Conservation (phyloP, 345 rosid genomes). For the Hypericum perforatum region DNA sequence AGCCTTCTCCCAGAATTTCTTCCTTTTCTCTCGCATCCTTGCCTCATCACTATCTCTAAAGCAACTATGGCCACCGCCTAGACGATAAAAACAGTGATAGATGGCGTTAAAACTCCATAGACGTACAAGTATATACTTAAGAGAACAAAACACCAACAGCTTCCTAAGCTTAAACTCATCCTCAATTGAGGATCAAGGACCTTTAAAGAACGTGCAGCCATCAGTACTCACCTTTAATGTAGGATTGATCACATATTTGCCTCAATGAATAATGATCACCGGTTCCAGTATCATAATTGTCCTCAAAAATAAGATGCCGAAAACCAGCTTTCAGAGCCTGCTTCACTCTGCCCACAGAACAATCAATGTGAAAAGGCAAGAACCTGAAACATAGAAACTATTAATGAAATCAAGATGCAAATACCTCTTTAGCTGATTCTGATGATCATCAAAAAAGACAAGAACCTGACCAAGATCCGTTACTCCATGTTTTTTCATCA, state of each 20-base stretch:
- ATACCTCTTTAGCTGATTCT: conserved; percentile 90
- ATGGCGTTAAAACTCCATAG: background rate
- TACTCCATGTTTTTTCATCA: conserved; percentile 56
- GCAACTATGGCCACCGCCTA: conserved; percentile 99
- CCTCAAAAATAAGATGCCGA: conserved; percentile 88
- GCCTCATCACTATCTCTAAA: conserved; percentile 86
- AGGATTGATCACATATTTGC: conserved; percentile 91
- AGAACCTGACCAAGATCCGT: conserved; percentile 55
- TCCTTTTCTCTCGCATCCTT: conserved; percentile 64
- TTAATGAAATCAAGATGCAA: background rate
- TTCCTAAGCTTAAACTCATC: too few species aligned
- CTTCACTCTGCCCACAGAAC: conserved; percentile 45
- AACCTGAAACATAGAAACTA: background rate
- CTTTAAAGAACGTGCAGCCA: background rate
- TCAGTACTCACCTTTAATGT: conserved; percentile 52
- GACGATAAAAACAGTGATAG: background rate
- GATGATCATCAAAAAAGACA: conserved; percentile 94
- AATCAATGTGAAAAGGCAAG: conserved; percentile 12
- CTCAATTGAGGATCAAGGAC: too few species aligned
- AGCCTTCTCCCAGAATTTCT: conserved; percentile 95
- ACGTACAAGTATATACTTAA: background rate
- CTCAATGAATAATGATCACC: conserved; percentile 97
- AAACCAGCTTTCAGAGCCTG: conserved; percentile 82
- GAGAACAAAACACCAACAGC: too few species aligned
- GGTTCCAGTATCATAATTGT: conserved; percentile 96